Evolutionary conservation across 2,329 filamentous ascomycete genomes (phyloP), one percentile per base, ranked within the genome.

Genomic region (Ophiocordyceps camponoti-leonardi): DNA sequence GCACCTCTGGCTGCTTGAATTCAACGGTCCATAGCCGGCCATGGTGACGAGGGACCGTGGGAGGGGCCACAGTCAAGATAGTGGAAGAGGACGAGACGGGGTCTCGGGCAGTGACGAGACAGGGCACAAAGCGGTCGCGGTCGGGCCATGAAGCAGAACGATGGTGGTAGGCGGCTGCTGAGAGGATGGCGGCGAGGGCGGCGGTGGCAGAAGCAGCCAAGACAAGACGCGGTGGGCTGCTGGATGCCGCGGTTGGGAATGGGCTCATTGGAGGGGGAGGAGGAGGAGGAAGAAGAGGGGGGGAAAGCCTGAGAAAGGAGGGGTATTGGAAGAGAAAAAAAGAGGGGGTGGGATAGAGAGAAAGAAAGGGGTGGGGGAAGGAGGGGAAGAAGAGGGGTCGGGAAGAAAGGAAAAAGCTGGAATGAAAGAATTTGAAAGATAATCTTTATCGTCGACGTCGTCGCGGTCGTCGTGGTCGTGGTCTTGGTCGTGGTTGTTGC

Each of bases 1-100:
- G 88, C 47, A 96, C 66, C 60, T 94, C 81, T 2, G 92, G 92
- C 65, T 96, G 92, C 65, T 94, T 94, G 57, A 94, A 79, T 66
- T 95, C 83, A 31, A 96, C 81, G 50, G 82, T 87, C 83, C 86
- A 94, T 40, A 93, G 71, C 5, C 83, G 82, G 46, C 75, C 51
- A 12, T 51, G 52, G 63, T n/a, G n/a, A n/a, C 64, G 63, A 50
- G 47, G 40, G 16, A 49, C 46, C 1, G 50, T 53, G 5, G 58
- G 56, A 13, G 77, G 68, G 23, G 63, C 63, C 23, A 88, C 61
- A 10, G 78, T 81, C 52, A 90, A 73, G 52, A 90, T 71, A 53
- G 83, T 77, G 47, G 75, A 79, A 0, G 78, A 79, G 1, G 76
- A 71, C 0, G 83, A 83, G 41, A 86, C 72, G 22, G 68, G 62